Percentiles rank a stretch among this genome's conserved stretches.
Conservation (phyloP, 495 filamentous ascomycete genomes). For the Talaromyces nanjingensis region DNA sequence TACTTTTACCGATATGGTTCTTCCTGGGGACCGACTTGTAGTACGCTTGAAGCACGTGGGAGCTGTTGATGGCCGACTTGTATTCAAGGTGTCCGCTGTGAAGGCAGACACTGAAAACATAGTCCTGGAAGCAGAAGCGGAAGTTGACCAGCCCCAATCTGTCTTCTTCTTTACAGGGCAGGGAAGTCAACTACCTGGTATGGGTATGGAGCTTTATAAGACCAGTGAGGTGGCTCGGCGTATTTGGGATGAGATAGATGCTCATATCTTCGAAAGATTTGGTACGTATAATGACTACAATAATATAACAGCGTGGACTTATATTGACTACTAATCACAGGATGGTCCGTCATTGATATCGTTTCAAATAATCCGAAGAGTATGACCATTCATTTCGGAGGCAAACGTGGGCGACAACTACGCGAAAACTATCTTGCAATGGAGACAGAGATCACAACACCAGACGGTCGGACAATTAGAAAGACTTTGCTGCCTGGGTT, state of each 20-base stretch:
- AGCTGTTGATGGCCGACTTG: slow-evolving; percentile 28
- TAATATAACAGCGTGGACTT: neutral
- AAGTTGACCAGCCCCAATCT: slow-evolving; percentile 26
- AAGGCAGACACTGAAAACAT: slow-evolving; percentile 18
- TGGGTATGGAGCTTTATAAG: slow-evolving; percentile 37
- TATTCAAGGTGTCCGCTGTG: slow-evolving; percentile 19
- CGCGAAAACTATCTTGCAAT: slow-evolving; percentile 28
- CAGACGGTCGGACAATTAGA: neutral
- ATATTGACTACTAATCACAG: slow-evolving; percentile 19
- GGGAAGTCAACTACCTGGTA: slow-evolving; percentile 30
- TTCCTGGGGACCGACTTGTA: slow-evolving; percentile 24
- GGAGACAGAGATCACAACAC: slow-evolving; percentile 10
- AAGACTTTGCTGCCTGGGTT: slow-evolving; percentile 19
- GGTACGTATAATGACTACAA: slow-evolving; percentile 14
- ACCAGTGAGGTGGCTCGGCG: slow-evolving; percentile 21
- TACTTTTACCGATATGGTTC: slow-evolving; percentile 29
- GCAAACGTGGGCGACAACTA: slow-evolving; percentile 26
- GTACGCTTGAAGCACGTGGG: slow-evolving; percentile 26
- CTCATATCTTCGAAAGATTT: neutral
- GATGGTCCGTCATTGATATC: slow-evolving; percentile 28
- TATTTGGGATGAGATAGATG: slow-evolving; percentile 34
- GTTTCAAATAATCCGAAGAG: slow-evolving; percentile 31
- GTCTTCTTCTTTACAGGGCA: slow-evolving; percentile 40
- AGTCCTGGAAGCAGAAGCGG: slow-evolving; percentile 28
- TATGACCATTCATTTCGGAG: slow-evolving; percentile 35